Base-by-base conservation (phyloP, 23 red algal species). In the Chondrus crispus region DNA sequence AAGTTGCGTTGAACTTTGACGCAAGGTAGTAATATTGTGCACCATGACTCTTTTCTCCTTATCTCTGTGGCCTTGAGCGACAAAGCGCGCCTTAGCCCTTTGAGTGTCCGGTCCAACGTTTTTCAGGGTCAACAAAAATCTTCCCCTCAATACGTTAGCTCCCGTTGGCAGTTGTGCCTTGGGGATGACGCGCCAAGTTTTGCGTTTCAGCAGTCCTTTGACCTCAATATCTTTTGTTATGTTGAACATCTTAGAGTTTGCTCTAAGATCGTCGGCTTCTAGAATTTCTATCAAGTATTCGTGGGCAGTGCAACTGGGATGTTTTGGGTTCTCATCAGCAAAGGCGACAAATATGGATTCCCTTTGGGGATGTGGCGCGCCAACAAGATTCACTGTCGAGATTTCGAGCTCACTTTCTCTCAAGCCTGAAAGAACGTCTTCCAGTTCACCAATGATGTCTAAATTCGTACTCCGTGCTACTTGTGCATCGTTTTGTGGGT, bases 41-140 rank as follows among this genome's bases (percentile, higher is more conserved):
- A 83, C 78, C 78, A 83, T 83, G 52, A 57, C 26, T 57, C n/a
- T 20, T 11, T 83, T 83, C n/a, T 19, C 51, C n/a, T 33, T 33
- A 47, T 83, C 1, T 47, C 52, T 53, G 40, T 58, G 41, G 1
- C 50, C 46, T 83, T 83, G 50, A 60, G 51, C 78, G 46, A 83
- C 46, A 24, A 32, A 62, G 28, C 78, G 78, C 12, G 78, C 45
- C 16, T 83, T 83, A 11, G 9, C 45, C 29, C 10, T 45, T 60
- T 83, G 10, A 39, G 26, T 2, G 20, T 54, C 29, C 40, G 78
- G 24, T 54, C 14, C 46, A n/a, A 13, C 1, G 40, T 83, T 83
- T 29, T 83, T 83, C 20, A 83, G 45, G 40, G 41, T 26, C 1
- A 83, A 28, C 32, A 83, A 24, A 62, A 83, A 83, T 30, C 8